Percentiles rank a stretch among this genome's conserved stretches.
These are phyloP conservation scores for Trichoderma asperellum DNA, from an alignment of 2,329 filamentous ascomycete species.

Conservation along the genomic window DNA sequence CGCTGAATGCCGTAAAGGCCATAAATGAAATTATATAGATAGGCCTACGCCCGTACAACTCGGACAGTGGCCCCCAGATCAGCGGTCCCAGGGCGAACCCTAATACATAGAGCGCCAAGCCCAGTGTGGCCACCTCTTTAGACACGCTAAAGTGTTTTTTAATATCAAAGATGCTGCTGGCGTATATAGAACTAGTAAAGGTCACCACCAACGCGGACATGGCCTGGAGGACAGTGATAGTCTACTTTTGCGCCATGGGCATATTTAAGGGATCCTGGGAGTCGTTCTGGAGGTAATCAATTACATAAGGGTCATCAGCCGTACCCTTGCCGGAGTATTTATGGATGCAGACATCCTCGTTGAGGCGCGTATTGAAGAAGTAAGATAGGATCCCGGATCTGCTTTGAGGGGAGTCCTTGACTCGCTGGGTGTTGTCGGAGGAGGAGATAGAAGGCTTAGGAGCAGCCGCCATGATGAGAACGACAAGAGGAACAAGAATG, in stretches of 20 bases:
- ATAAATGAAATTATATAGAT: constrained; percentile 7
- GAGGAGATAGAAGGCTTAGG: no score
- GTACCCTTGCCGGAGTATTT: background rate
- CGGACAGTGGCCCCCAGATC: constrained; percentile 66
- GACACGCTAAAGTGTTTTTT: background rate
- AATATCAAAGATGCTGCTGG: background rate
- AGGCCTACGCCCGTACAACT: constrained; percentile 58
- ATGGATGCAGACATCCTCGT: background rate
- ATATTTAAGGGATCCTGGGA: background rate
- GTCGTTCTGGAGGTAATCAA: background rate
- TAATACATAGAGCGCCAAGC: constrained; percentile 33
- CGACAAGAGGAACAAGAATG: no score
- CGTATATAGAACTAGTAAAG: constrained; percentile 4
- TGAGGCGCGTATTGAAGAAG: no score
- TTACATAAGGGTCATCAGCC: background rate
- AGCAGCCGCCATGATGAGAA: no score
- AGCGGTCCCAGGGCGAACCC: constrained; percentile 63
- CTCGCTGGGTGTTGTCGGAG: no score
- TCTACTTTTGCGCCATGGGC: background rate
- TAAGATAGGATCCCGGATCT: no score
- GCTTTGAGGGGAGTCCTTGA: no score
- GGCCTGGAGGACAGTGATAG: background rate
- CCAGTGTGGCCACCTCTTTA: constrained; percentile 11
- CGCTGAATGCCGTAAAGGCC: constrained; percentile 9
- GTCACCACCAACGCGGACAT: background rate